phyloP scores from a whole-genome alignment of 768 basidiomycete genomes.

The Tylopilus plumbeoviolaceoides region DNA sequence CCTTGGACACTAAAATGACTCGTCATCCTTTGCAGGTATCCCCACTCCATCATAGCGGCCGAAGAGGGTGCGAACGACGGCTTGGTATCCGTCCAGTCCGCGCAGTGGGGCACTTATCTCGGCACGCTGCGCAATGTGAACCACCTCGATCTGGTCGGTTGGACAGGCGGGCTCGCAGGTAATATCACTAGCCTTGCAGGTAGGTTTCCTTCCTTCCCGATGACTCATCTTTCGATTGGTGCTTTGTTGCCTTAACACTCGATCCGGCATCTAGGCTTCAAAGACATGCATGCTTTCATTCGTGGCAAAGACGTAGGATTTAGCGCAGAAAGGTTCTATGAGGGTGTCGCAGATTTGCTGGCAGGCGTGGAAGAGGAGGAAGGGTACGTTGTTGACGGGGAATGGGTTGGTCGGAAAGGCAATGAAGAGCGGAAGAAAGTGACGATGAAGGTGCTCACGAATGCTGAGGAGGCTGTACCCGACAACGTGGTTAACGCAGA shows the following conservation, averaged over 20 bases:
- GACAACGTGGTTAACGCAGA: neutral
- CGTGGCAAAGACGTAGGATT: constrained; percentile 88
- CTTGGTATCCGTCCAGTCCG: constrained; percentile 81
- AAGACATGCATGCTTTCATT: constrained; percentile 89
- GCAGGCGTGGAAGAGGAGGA: constrained; percentile 72
- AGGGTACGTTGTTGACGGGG: constrained; percentile 22
- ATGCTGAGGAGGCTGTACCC: neutral
- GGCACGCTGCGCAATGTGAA: constrained; percentile 91
- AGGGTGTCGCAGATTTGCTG: constrained; percentile 74
- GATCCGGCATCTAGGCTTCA: constrained; percentile 29
- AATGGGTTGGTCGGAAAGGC: constrained; percentile 19
- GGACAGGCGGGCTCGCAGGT: constrained; percentile 50
- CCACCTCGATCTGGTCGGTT: constrained; percentile 90
- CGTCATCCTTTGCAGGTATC: constrained; percentile 38
- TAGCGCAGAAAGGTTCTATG: constrained; percentile 88
- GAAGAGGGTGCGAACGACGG: constrained; percentile 95
- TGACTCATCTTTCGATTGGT: neutral
- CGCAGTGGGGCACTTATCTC: constrained; percentile 93
- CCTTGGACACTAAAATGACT: neutral
- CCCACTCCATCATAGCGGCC: constrained; percentile 75
- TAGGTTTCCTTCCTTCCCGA: neutral
- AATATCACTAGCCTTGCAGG: constrained; percentile 25
- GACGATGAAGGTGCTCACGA: neutral
- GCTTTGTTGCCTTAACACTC: neutral
- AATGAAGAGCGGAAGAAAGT: constrained; percentile 15